Evolutionary conservation across 352 stramenopile genomes (phyloP), one percentile per base, ranked within the genome.

Genomic region (Phytophthora citrophthora): DNA sequence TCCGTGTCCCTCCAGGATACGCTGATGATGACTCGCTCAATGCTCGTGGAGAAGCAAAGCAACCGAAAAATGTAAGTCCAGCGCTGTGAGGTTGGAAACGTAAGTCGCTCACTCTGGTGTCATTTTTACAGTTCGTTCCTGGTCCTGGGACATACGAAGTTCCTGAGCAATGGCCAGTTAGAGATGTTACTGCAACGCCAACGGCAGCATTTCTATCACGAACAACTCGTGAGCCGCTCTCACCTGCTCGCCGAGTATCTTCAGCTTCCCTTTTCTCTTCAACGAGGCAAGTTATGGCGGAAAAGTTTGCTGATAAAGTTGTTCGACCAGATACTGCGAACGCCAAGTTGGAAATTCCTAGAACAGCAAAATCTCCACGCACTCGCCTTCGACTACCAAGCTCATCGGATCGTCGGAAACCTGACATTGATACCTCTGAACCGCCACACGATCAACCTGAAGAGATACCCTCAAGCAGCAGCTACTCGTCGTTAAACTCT

Each of bases 131-230:
- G 81, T 70, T 74, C 34, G 56, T 74, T 0, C 80, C 83, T 29
- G 79, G 83, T 0, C 83, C 81, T 27, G 80, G 83, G 5, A 53
- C 83, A 7, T 91, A 91, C 57, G 72, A 90, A 36, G 51, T 73
- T 2, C 53, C 43, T 1, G 53, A 71, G 7, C 44, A 49, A 11
- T 87, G 79, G 76, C 40, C 51, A 15, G 29, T 39, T 29, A 36
- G 49, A 55, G 41, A 70, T 41, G 38, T 64, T 13, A 63, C 51
- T 1, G 54, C 70, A 10, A 55, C 46, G 16, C 72, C 66, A 3
- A 71, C 62, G 0, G 60, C 76, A 4, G 64, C 38, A 15, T 87
- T 82, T 63, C 41, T 75, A 1, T 84, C 72, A 1, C 53, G 26
- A 27, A 69, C 64, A 15, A 43, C n/a, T 6, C 44, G 64, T 52